Evolutionary conservation across 257 asterid genomes (phyloP).

Genomic region (Solanum ahanhuiri): DNA sequence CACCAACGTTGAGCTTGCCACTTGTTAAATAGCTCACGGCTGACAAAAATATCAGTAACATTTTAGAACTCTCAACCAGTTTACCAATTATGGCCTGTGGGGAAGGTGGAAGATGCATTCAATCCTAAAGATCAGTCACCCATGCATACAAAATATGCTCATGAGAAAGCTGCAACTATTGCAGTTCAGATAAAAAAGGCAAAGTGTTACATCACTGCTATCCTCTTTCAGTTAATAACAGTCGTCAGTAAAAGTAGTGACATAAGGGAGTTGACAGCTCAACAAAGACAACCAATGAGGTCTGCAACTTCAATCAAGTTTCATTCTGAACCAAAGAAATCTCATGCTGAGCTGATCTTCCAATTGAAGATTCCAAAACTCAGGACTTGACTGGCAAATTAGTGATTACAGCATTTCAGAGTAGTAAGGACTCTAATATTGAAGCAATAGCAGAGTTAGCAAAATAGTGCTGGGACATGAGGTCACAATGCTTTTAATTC

Average conservation of each 20-base stretch:
- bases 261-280: neutral
- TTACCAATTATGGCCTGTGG: neutral
- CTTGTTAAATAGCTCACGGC: conserved; percentile 87
- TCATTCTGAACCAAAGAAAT: neutral
- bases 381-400: neutral
- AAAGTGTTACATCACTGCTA: neutral
- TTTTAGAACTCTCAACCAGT: conserved; percentile 8
- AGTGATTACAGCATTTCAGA: neutral
- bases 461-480: neutral
- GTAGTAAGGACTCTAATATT: neutral
- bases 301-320: neutral
- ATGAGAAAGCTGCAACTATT: neutral
- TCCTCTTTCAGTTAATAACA: neutral
- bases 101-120: neutral
- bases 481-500: neutral
- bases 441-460: neutral
- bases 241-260: neutral
- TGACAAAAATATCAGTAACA: conserved; percentile 17
- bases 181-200: neutral
- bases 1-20: conserved; percentile 96
- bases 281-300: neutral
- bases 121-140: neutral
- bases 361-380: neutral
- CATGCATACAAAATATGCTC: neutral
- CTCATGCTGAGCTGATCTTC: neutral